Evolutionary conservation across 1,284 basidiomycete species (phyloP).

Genomic region (Malassezia sympodialis): DNA sequence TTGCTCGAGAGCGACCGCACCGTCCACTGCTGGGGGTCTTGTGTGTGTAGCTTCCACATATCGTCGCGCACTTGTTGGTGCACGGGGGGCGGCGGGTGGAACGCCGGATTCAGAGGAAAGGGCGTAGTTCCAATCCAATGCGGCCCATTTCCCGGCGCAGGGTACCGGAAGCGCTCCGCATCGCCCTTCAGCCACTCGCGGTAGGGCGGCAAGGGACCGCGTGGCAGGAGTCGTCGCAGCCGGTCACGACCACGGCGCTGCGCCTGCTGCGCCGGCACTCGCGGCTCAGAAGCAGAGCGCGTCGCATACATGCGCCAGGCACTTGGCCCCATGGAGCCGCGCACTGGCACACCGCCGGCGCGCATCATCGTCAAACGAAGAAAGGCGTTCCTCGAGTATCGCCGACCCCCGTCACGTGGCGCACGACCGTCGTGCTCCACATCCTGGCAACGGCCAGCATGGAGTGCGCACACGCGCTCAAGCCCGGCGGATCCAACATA

Average conservation of each 20-base stretch:
- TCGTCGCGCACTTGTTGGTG: conserved; percentile 30
- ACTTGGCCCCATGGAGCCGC: neutral
- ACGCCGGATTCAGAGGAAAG: conserved; percentile 44
- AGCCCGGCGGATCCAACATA: neutral
- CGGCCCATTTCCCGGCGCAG: conserved; percentile 32
- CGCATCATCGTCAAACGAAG: conserved; percentile 1
- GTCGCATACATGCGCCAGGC: conserved; percentile 1
- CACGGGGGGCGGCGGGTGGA: conserved; percentile 39
- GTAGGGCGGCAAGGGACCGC: conserved; percentile 27
- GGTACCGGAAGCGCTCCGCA: conserved; percentile 30
- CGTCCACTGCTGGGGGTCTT: conserved; percentile 30
- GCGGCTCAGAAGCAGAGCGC: neutral
- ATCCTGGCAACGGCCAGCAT: neutral
- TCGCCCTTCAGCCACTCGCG: conserved; percentile 33
- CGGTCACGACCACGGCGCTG: neutral
- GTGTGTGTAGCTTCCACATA: conserved; percentile 37
- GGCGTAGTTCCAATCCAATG: conserved; percentile 44
- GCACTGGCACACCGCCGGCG: neutral
- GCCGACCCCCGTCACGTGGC: neutral
- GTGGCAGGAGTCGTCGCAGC: neutral
- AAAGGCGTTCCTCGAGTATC: neutral
- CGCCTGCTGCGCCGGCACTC: neutral
- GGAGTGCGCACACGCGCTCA: neutral
- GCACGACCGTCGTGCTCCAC: neutral
- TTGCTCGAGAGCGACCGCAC: conserved; percentile 36